Conservation (phyloP, 2,329 filamentous ascomycete species). For the Alternaria consortialis region DNA sequence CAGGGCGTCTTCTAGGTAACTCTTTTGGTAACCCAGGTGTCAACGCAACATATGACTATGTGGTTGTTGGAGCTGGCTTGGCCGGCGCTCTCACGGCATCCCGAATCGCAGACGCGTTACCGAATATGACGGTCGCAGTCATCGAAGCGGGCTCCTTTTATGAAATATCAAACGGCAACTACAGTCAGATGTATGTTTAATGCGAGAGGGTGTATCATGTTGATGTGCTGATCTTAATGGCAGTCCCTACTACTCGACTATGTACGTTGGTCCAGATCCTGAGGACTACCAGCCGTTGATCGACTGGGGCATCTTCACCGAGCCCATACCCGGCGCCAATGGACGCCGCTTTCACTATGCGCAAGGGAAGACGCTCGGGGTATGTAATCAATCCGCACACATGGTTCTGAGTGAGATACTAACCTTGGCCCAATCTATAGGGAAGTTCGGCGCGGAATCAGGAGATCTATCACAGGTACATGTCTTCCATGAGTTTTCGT, state of each 20-base stretch:
- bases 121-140: conserved; percentile 27
- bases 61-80: conserved; percentile 37
- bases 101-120: conserved; percentile 25
- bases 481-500: background rate
- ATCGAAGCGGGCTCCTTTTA: conserved; percentile 42
- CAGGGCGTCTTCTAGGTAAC: conserved; percentile 15
- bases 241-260: conserved; percentile 23
- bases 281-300: conserved; percentile 38
- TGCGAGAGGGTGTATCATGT: background rate
- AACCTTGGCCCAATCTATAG: background rate
- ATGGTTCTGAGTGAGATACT: background rate
- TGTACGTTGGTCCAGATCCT: conserved; percentile 17
- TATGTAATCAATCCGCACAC: background rate
- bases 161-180: conserved; percentile 36
- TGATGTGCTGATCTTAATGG: background rate
- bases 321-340: conserved; percentile 27
- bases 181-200: conserved; percentile 27
- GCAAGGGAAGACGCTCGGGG: conserved; percentile 38
- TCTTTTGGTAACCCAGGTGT: conserved; percentile 31
- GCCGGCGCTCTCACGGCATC: conserved; percentile 33
- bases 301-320: conserved; percentile 39
- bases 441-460: conserved; percentile 36
- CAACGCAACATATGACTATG: conserved; percentile 37
- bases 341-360: conserved; percentile 34
- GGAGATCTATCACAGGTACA: conserved; percentile 33